Evolutionary conservation across 768 basidiomycete genomes (phyloP).

Genomic region (Collybiopsis confluens): DNA sequence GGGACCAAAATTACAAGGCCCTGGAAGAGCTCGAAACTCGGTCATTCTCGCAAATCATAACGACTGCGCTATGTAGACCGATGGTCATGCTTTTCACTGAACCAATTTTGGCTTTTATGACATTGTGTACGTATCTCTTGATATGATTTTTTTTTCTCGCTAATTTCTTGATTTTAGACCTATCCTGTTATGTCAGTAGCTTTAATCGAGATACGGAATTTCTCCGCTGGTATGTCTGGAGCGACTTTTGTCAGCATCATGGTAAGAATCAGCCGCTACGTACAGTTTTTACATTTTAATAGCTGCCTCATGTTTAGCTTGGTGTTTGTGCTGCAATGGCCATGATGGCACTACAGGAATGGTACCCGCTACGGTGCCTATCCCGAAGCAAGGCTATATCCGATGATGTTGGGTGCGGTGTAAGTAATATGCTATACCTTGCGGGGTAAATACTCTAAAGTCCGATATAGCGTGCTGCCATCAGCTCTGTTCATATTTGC

Average conservation of each 20-base stretch:
- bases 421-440: slow-evolving; percentile 14
- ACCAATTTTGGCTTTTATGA: slow-evolving; percentile 39
- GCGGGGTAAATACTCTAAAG: background rate
- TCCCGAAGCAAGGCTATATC: slow-evolving; percentile 39
- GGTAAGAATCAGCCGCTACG: slow-evolving; percentile 17
- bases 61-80: slow-evolving; percentile 33
- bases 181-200: slow-evolving; percentile 43
- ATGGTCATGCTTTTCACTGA: slow-evolving; percentile 40
- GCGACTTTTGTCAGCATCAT: slow-evolving; percentile 42
- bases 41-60: slow-evolving; percentile 28
- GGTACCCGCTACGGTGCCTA: slow-evolving; percentile 30
- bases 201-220: slow-evolving; percentile 35
- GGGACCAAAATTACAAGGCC: slow-evolving; percentile 28
- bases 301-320: slow-evolving; percentile 17
- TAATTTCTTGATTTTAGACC: slow-evolving; percentile 20
- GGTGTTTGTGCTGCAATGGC: slow-evolving; percentile 29
- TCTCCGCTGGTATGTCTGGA: slow-evolving; percentile 34
- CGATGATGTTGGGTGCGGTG: slow-evolving; percentile 38
- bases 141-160: background rate
- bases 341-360: slow-evolving; percentile 31
- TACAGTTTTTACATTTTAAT: background rate
- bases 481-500: slow-evolving; percentile 40
- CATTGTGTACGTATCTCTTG: slow-evolving; percentile 27
- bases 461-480: slow-evolving; percentile 27
- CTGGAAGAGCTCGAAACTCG: slow-evolving; percentile 35